Base-by-base conservation (phyloP, 306 rosid species). In the Sindora glabra region DNA sequence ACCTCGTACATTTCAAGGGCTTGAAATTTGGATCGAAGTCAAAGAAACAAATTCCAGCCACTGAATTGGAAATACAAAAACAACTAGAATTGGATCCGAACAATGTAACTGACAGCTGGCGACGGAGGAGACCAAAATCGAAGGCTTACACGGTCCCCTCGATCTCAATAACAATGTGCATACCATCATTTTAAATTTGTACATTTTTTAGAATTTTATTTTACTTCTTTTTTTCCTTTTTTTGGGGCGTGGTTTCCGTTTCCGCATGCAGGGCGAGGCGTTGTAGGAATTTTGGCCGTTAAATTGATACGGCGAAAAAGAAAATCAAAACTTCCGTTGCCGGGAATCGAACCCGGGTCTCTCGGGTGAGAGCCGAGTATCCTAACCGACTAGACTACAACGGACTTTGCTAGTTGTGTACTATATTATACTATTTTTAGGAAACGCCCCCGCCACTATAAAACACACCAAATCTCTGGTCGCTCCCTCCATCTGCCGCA, bases 331-430 rank as follows among this genome's bases (percentile, higher is more conserved):
- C n/a, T 75, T 79, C 81, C 81, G 81, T 69, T 80, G 79, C 89
- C 83, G 75, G 74, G 77, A 79, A 40, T 79, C 2, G 78, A 76
- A 79, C 70, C 77, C 81, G 70, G 68, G 70, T 67, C 70, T 49
- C 60, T 72, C 70, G 77, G 79, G 77, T 72, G 75, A 69, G 82
- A 71, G 62, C 75, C 79, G 73, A 67, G 62, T 67, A 48, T 67
- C 73, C 76, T 68, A 18, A 72, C 85, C 81, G 75, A 4, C 77
- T 71, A 78, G 74, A 78, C 81, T 81, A 71, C 81, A 79, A 79
- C 76, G 79, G 85, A 79, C n/a, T n/a, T n/a, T n/a, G n/a, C n/a
- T n/a, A n/a, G n/a, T n/a, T n/a, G n/a, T n/a, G n/a, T n/a, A n/a
- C n/a, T n/a, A n/a, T n/a, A n/a, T n/a, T n/a, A n/a, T n/a, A n/a